A percentile compares a stretch with the other conserved stretches of the same genome.
phyloP scores from a whole-genome alignment of 208 protist species.

The Trypanosoma lewisi region DNA sequence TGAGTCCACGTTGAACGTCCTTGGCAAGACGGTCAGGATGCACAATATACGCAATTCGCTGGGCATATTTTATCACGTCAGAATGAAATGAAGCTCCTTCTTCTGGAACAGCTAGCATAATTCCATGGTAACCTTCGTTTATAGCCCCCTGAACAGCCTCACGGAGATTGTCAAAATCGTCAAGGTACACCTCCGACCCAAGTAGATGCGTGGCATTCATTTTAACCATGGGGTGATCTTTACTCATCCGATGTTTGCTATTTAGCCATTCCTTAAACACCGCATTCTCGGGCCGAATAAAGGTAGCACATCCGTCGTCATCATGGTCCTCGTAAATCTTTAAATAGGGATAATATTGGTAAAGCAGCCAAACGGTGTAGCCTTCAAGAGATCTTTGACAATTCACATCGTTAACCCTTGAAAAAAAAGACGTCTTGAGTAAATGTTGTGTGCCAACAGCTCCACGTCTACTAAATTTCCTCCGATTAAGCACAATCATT shows the following conservation, averaged over 20 bases:
- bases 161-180: slow-evolving; percentile 33
- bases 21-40: slow-evolving; percentile 36
- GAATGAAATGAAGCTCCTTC: slow-evolving; percentile 60
- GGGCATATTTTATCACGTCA: slow-evolving; percentile 25
- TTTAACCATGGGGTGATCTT: slow-evolving; percentile 37
- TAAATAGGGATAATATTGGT: slow-evolving; percentile 79
- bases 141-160: slow-evolving; percentile 31
- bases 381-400: slow-evolving; percentile 28
- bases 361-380: slow-evolving; percentile 65
- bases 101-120: slow-evolving; percentile 65
- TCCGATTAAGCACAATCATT: slow-evolving; percentile 59
- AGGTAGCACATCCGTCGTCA: slow-evolving; percentile 19
- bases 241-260: slow-evolving; percentile 32
- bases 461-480: slow-evolving; percentile 68
- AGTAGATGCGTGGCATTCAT: slow-evolving; percentile 28
- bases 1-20: slow-evolving; percentile 60
- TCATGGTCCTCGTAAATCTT: slow-evolving; percentile 22
- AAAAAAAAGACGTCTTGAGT: slow-evolving; percentile 33
- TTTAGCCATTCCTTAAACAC: slow-evolving; percentile 33
- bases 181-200: slow-evolving; percentile 46
- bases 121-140: slow-evolving; percentile 32
- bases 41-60: slow-evolving; percentile 37
- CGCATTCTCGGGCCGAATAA: slow-evolving; percentile 44
- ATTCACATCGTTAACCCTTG: slow-evolving; percentile 10
- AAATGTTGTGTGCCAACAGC: slow-evolving; percentile 73